Evolutionary conservation across 2,329 filamentous ascomycete genomes (phyloP), one percentile per base, ranked within the genome.

Genomic region (Talaromyces marneffei): DNA sequence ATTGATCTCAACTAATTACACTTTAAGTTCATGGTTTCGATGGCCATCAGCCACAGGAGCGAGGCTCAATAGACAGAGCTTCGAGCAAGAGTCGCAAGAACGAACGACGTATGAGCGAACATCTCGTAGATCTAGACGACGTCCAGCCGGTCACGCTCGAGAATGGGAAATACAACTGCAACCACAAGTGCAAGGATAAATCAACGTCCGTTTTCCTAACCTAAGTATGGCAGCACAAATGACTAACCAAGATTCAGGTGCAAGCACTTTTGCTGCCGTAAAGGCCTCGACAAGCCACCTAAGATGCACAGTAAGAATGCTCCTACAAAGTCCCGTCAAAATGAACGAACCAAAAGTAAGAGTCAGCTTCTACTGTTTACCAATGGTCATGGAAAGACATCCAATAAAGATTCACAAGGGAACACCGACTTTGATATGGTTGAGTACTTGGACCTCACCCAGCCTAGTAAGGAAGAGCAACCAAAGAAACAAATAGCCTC

Each of bases 141-240:
- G 66, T 67, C 35, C 74, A 81, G 52, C 80, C 85, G 4, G 70
- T 75, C 1, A 81, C 80, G 66, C 80, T 92, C 63, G 73, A 79
- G 0, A 92, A 90, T 68, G 89, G 89, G 0, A 89, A 82, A 68
- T 92, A 87, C 85, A 81, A 82, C 37, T 93, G 90, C 74, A 88
- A 88, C 62, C 90, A 93, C 69, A 73, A 73, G 18, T 92, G 90
- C 75, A 85, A 83, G 66, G 79, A 87, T 65, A 86, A 83, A 66
- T 76, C 71, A 40, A 74, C 70, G 76, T 79, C 68, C 60, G 66
- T 29, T 16, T 20, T 10, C 29, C 29, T 23, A 9, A 7, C 9
- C 18, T 35, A 16, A 7, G 1, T 14, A 14, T 35, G 7, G n/a
- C 29, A 16, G 10, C 9, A 52, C n/a, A 6, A 29, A 23, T 16